These are phyloP conservation scores for Phytophthora citricola DNA, from an alignment of 352 stramenopile species.

Conservation along the genomic window DNA sequence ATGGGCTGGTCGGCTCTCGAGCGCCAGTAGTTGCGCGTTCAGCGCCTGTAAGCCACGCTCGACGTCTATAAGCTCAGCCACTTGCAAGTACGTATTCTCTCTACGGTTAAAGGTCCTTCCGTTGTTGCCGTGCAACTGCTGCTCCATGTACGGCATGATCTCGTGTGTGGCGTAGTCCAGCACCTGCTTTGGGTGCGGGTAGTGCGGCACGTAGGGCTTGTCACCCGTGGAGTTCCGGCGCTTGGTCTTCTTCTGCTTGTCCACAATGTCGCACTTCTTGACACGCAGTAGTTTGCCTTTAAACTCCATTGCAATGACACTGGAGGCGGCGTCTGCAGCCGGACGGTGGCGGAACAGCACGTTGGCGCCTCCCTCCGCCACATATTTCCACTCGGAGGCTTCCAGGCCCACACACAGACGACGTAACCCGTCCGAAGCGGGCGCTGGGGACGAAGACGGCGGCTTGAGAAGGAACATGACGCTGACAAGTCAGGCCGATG, in stretches of 20 bases:
- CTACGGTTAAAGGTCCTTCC: neutral
- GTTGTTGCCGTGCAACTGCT: slow-evolving; percentile 38
- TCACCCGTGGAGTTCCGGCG: slow-evolving; percentile 12
- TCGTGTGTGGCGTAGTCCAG: slow-evolving; percentile 78
- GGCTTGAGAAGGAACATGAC: slow-evolving; percentile 65
- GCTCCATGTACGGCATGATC: slow-evolving; percentile 72
- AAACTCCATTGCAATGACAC: slow-evolving; percentile 44
- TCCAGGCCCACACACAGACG: slow-evolving; percentile 34
- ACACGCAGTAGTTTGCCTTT: slow-evolving; percentile 82
- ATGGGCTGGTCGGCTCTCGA: slow-evolving; percentile 64
- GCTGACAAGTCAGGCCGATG: neutral
- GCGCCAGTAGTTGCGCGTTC: slow-evolving; percentile 67
- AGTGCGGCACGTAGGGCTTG: slow-evolving; percentile 63
- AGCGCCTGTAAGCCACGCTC: slow-evolving; percentile 60
- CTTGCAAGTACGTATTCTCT: slow-evolving; percentile 63
- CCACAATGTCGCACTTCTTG: slow-evolving; percentile 79
- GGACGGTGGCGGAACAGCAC: slow-evolving; percentile 83
- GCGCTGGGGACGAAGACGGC: slow-evolving; percentile 22
- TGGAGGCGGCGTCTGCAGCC: slow-evolving; percentile 9
- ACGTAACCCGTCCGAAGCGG: slow-evolving; percentile 7
- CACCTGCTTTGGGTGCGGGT: slow-evolving; percentile 70
- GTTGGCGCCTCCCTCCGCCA: slow-evolving; percentile 87
- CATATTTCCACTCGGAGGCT: slow-evolving; percentile 86
- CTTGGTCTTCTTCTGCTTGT: slow-evolving; percentile 45
- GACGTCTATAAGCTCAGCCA: slow-evolving; percentile 76